Percentiles rank a stretch among this genome's conserved stretches.
Evolutionary conservation across 2,329 filamentous ascomycete species (phyloP).

Genomic region (Mycosphaerella sp.): DNA sequence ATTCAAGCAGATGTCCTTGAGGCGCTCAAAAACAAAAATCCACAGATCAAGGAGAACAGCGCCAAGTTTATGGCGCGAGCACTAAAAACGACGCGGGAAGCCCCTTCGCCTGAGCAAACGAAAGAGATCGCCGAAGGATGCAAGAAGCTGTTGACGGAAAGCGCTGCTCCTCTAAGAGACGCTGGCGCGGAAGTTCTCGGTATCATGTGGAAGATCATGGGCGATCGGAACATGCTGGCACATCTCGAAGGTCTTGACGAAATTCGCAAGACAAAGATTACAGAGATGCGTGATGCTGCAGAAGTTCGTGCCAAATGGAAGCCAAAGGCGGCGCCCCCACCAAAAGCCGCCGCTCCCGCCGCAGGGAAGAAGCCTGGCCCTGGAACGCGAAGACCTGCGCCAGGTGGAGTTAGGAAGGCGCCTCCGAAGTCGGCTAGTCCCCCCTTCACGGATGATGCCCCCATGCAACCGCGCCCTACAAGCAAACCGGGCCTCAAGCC

Average conservation of each 20-base stretch:
- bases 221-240: slow-evolving; percentile 89
- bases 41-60: slow-evolving; percentile 92
- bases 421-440: slow-evolving; percentile 37
- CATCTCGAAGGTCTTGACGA: slow-evolving; percentile 91
- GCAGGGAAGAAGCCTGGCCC: slow-evolving; percentile 49
- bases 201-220: slow-evolving; percentile 97
- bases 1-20: slow-evolving; percentile 86
- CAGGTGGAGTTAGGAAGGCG: slow-evolving; percentile 44
- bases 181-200: slow-evolving; percentile 89
- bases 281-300: slow-evolving; percentile 78
- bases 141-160: slow-evolving; percentile 87
- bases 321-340: slow-evolving; percentile 68
- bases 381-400: slow-evolving; percentile 41
- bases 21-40: slow-evolving; percentile 88
- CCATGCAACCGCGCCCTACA: slow-evolving; percentile 54
- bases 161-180: slow-evolving; percentile 75
- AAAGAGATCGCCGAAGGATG: slow-evolving; percentile 77
- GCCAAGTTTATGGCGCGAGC: slow-evolving; percentile 89
- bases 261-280: slow-evolving; percentile 91
- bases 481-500: slow-evolving; percentile 46
- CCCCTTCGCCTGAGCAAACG: slow-evolving; percentile 78
- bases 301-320: slow-evolving; percentile 88
- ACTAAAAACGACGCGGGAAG: slow-evolving; percentile 72
- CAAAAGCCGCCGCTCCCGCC: slow-evolving; percentile 47
- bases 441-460: slow-evolving; percentile 44